Conservation (phyloP, 441 rosid genomes). For the Manihot esculenta region DNA sequence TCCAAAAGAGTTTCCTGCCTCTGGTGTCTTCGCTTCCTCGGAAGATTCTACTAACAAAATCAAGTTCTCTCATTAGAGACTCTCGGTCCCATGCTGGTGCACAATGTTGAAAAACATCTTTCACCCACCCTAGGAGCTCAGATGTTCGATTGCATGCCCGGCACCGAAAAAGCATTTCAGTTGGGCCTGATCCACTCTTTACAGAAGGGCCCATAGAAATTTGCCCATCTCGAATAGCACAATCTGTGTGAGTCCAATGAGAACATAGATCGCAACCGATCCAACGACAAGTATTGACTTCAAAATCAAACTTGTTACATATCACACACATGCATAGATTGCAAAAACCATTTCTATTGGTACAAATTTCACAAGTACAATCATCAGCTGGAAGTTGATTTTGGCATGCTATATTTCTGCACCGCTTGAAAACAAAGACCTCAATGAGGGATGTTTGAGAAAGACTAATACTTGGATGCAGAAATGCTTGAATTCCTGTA, state of each 20-base stretch:
- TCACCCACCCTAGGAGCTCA: conserved; percentile 95
- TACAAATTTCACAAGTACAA: conserved; percentile 78
- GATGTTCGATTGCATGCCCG: conserved; percentile 90
- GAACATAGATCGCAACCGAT: conserved; percentile 93
- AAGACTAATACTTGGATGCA: conserved; percentile 85
- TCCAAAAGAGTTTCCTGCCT: conserved; percentile 85
- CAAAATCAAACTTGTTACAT: conserved; percentile 96
- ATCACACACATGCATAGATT: conserved; percentile 97
- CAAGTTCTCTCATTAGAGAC: conserved; percentile 80
- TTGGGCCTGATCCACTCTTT: conserved; percentile 61
- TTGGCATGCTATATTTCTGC: conserved; percentile 92
- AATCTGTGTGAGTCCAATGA: conserved; percentile 98
- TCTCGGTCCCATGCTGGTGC: conserved; percentile 90
- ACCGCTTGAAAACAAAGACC: conserved; percentile 83
- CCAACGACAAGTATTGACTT: conserved; percentile 98
- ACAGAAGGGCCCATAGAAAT: conserved; percentile 73
- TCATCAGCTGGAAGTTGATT: conserved; percentile 91
- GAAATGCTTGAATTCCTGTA: conserved; percentile 91
- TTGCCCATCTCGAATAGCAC: conserved; percentile 91
- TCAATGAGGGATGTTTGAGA: conserved; percentile 88
- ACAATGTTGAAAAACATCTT: conserved; percentile 96
- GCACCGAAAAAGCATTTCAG: conserved; percentile 89
- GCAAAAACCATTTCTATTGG: conserved; percentile 88
- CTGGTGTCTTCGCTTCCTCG: conserved; percentile 90
- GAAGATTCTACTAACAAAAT: conserved; percentile 85